Evolutionary conservation across 208 protist genomes (phyloP), one percentile per base, ranked within the genome.

Genomic region (Acanthamoeba culbertsoni): DNA sequence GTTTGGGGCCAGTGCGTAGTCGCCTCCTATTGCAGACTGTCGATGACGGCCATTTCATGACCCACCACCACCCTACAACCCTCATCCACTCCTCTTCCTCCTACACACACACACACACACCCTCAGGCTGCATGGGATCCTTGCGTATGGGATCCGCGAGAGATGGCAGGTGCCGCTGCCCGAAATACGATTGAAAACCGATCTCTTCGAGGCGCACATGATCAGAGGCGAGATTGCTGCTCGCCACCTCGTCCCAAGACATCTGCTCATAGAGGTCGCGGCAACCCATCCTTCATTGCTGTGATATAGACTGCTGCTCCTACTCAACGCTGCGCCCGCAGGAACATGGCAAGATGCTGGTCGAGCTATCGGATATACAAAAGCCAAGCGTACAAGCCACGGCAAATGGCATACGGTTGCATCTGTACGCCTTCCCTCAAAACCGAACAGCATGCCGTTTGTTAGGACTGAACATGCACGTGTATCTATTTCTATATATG

Each of bases 341-440:
- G 68, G 68, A 79, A 18, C 68, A 40, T 16, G 68, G 68, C 68
- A 79, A 79, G 68, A 79, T 79, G 68, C 37, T 79, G 10, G 40
- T 79, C 2, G 37, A 7, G 37, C 33, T 79, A 7, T 26, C 40
- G 20, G 68, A 79, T 18, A 33, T 48, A 40, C 68, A 18, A 7
- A 12, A 79, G 40, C 40, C 68, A 2, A 79, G 1, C 1, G 68
- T 79, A 6, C 42, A 79, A 20, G 68, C 68, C 37, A 51, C 68
- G 10, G 68, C 68, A 10, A 43, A 79, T 28, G 68, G 68, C 1
- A 48, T 79, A 8, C 68, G 68, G 10, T 40, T 79, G 20, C 31
- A 10, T 7, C 33, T 79, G 68, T 79, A 79, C 35, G 68, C n/a
- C n/a, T n/a, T n/a, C n/a, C n/a, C n/a, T n/a, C n/a, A n/a, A n/a